Conservation (phyloP, 2,329 filamentous ascomycete genomes). For the Pseudogymnoascus sp. region DNA sequence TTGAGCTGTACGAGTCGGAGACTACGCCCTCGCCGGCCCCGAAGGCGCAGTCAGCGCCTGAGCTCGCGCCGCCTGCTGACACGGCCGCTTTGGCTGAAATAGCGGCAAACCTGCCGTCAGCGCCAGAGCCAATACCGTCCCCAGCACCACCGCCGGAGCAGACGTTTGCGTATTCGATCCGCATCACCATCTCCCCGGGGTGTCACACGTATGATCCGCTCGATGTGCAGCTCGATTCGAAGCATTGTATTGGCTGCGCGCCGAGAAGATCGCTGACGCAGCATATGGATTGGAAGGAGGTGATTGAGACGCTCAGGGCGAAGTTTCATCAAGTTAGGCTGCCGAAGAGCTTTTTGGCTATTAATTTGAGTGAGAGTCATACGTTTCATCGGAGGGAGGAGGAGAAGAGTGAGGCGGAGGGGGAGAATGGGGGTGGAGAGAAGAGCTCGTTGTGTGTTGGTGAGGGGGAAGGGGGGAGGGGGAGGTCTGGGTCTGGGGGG, state of each 20-base stretch:
- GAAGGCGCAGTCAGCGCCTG: conserved; percentile 15
- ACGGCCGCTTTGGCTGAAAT: conserved; percentile 21
- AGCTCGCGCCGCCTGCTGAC: conserved; percentile 24
- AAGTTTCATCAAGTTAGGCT: conserved; percentile 75
- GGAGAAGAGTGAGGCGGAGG: conserved; percentile 11
- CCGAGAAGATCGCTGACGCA: conserved; percentile 83
- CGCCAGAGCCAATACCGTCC: conserved; percentile 35
- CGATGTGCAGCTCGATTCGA: conserved; percentile 91
- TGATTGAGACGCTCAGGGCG: conserved; percentile 89
- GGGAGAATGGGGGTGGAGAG: background rate
- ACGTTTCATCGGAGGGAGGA: conserved; percentile 32
- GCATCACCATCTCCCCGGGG: conserved; percentile 90
- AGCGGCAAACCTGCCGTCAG: conserved; percentile 12
- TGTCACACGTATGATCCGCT: conserved; percentile 95
- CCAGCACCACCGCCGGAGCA: conserved; percentile 51
- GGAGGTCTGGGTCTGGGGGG: background rate
- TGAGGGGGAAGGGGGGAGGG: background rate
- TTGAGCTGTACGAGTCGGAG: conserved; percentile 94
- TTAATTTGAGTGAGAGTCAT: conserved; percentile 33
- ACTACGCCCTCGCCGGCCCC: conserved; percentile 44
- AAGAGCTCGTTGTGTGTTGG: background rate
- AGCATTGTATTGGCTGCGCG: conserved; percentile 92
- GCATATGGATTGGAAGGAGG: conserved; percentile 91
- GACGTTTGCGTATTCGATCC: conserved; percentile 88
- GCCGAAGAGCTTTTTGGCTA: conserved; percentile 32